Base-by-base conservation (phyloP, 352 stramenopile genomes). In the Phytopythium delawarense region DNA sequence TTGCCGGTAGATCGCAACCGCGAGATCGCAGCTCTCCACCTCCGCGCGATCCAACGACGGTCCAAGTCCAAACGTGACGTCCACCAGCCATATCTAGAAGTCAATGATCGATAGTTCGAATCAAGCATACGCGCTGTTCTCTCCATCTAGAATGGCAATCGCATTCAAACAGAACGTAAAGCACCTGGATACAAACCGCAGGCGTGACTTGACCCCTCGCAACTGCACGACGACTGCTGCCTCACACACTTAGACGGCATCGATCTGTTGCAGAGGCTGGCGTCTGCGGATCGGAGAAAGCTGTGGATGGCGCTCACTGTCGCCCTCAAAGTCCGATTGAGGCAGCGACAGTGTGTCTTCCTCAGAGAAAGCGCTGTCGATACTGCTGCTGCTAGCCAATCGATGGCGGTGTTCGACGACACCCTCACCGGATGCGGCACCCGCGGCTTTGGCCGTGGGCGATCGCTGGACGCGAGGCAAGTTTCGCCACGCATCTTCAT, bases 401-500 rank as follows among this genome's bases (percentile, higher is more conserved):
- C 61, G 67, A 2, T 76, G 66, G 1, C 57, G 59, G 28, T 49
- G 61, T 6, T 69, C 65, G 15, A 35, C 61, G 57, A 45, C 51
- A 18, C 9, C 58, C 25, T 48, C 42, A 35, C 42, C 49, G 20
- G 42, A 35, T 7, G n/a, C 5, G 34, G 20, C 28, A 37, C 13
- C 20, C 32, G 42, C 49, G 30, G 66, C 50, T 57, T 59, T 69
- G 32, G 74, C 72, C 9, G 67, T 77, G 5, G 83, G 83, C 32
- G 83, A 88, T 40, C 79, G 72, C 54, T 89, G 79, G 18, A 92
- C 79, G 23, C 81, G 81, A 2, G 86, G 86, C 53, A 94, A 56
- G 57, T 94, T 92, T 46, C 78, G 81, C 86, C 86, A 94, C n/a
- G 81, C 69, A 32, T 63, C 78, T 68, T 94, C 82, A 45, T 93